Percentiles rank a stretch among this genome's conserved stretches.
Evolutionary conservation across 441 rosid species (phyloP).

Genomic region (Populus hybrid): DNA sequence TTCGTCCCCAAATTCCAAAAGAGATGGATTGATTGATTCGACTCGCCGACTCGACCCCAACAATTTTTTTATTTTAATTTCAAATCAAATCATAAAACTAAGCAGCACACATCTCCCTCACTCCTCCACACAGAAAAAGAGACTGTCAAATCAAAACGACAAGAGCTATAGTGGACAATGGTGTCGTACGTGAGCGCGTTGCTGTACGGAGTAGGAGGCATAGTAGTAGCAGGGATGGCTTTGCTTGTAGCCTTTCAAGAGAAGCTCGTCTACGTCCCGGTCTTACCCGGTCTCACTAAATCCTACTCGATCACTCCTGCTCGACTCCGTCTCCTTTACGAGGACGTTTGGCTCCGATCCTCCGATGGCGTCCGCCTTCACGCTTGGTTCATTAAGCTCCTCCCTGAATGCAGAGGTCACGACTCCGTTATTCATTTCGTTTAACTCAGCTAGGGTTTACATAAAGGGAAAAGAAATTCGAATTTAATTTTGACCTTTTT

Average conservation of each 20-base stretch:
- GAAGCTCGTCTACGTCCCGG: constrained; percentile 93
- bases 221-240: constrained; percentile 88
- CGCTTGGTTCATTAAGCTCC: constrained; percentile 92
- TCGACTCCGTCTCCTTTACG: constrained; percentile 73
- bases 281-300: constrained; percentile 85
- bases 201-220: constrained; percentile 84
- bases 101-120: background rate
- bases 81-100: background rate
- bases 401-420: constrained; percentile 78
- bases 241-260: constrained; percentile 90
- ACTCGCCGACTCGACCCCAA: background rate
- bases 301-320: constrained; percentile 77
- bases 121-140: background rate
- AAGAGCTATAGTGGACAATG: constrained; percentile 28
- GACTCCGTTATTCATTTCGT: background rate
- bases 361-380: constrained; percentile 90
- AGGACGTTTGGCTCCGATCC: constrained; percentile 94
- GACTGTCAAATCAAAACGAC: background rate
- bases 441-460: constrained; percentile 30
- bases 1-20: too few relatives aligned
- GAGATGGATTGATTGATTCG: background rate
- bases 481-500: background rate
- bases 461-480: background rate
- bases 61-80: background rate
- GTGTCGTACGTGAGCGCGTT: constrained; percentile 68